Conservation (phyloP, 2,329 filamentous ascomycete species). For the Colletotrichum sidae region DNA sequence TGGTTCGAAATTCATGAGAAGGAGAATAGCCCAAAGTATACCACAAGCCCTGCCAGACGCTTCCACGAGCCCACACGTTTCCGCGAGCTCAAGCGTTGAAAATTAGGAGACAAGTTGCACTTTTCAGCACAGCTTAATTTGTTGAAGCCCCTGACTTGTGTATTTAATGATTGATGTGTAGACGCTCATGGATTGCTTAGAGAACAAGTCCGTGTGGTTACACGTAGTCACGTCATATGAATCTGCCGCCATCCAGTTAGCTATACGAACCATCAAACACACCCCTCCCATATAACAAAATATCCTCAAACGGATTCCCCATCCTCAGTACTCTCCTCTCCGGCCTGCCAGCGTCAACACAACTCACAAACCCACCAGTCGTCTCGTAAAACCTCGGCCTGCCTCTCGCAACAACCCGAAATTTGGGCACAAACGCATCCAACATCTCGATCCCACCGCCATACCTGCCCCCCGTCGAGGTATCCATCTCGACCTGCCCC, state of each 20-base stretch:
- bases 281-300: conserved; percentile 33
- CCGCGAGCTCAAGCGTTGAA: no score
- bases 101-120: no score
- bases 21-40: no score
- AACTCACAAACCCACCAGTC: conserved; percentile 5
- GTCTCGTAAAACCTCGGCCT: conserved; percentile 33
- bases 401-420: conserved; percentile 30
- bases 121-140: no score
- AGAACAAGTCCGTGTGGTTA: fast-evolving
- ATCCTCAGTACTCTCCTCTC: conserved; percentile 12
- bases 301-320: conserved; percentile 38
- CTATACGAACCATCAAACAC: conserved; percentile 10
- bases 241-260: no score
- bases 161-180: fast-evolving
- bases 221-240: no score
- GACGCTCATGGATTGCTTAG: no score
- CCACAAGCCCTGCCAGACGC: no score
- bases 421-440: conserved; percentile 15
- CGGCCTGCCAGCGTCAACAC: conserved; percentile 12
- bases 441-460: not conserved
- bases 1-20: no score
- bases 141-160: no score
- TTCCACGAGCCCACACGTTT: no score
- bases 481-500: conserved; percentile 17
- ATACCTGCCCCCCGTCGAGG: not conserved